A percentile compares a stretch with the other conserved stretches of the same genome.
These are phyloP conservation scores for Trifolium pratense DNA, from an alignment of 306 rosid genomes.

Conservation along the genomic window DNA sequence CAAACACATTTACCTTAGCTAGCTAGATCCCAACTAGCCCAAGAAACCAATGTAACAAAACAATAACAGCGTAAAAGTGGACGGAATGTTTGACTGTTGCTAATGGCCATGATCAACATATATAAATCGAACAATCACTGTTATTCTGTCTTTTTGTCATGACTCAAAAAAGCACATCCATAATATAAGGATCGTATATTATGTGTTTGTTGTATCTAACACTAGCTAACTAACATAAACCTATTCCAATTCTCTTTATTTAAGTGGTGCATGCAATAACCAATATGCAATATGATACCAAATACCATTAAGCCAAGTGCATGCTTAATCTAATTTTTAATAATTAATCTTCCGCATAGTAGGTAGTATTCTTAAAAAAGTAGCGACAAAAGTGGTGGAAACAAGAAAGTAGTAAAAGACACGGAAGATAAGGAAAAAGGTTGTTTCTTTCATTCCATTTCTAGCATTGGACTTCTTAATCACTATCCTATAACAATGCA, in stretches of 20 bases:
- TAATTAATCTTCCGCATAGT: constrained; percentile 33
- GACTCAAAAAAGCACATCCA: constrained; percentile 37
- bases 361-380: constrained; percentile 50
- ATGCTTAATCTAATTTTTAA: constrained; percentile 1
- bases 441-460: constrained; percentile 50
- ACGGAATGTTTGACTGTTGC: constrained; percentile 42
- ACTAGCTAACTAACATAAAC: background rate
- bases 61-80: background rate
- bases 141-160: constrained; percentile 34
- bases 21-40: background rate
- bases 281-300: constrained; percentile 19
- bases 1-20: too few species aligned
- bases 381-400: constrained; percentile 50
- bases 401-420: constrained; percentile 56
- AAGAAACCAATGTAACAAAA: background rate
- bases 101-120: constrained; percentile 11
- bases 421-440: constrained; percentile 44
- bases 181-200: constrained; percentile 33
- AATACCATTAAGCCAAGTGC: constrained; percentile 21
- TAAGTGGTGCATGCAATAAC: constrained; percentile 14
- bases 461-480: constrained; percentile 25
- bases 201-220: constrained; percentile 24
- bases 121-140: background rate
- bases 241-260: background rate
- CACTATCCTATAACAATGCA: constrained; percentile 1